These are phyloP conservation scores for Globisporangium nagaii DNA, from an alignment of 352 stramenopile genomes.

Conservation along the genomic window DNA sequence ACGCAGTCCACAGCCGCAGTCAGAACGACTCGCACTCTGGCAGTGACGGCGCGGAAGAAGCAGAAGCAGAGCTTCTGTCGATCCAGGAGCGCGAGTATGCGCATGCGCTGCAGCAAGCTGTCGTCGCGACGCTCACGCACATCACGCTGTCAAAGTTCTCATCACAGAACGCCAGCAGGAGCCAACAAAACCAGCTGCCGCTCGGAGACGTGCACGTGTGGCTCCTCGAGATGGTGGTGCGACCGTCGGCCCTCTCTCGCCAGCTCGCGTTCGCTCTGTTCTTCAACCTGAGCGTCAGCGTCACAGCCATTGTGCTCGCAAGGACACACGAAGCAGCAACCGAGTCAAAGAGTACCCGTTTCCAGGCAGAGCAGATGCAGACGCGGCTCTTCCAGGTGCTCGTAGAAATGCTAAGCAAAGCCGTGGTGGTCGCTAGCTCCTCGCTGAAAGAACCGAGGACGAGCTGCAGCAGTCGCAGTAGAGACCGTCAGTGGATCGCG, in stretches of 20 bases:
- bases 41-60: not conserved
- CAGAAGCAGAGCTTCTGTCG: conserved; percentile 7
- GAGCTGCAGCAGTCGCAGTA: not conserved
- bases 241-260: conserved; percentile 21
- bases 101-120: conserved; percentile 13
- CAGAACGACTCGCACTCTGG: too few relatives aligned
- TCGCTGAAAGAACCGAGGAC: not conserved
- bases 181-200: not conserved
- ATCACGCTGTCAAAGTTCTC: not conserved
- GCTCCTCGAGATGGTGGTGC: conserved; percentile 37
- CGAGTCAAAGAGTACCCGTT: not conserved
- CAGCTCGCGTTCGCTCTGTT: conserved; percentile 41
- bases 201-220: conserved; percentile 22
- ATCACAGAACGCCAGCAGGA: not conserved
- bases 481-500: conserved; percentile 19
- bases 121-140: conserved; percentile 17
- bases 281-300: conserved; percentile 16
- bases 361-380: conserved; percentile 14
- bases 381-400: conserved; percentile 32
- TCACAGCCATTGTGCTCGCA: conserved; percentile 16
- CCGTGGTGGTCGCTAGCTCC: conserved; percentile 25
- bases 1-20: conserved; percentile 19
- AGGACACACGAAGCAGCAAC: not conserved
- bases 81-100: conserved; percentile 20
- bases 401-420: conserved; percentile 43